These are phyloP conservation scores for Somion occarium DNA, from an alignment of 1,284 basidiomycete species.

Conservation along the genomic window DNA sequence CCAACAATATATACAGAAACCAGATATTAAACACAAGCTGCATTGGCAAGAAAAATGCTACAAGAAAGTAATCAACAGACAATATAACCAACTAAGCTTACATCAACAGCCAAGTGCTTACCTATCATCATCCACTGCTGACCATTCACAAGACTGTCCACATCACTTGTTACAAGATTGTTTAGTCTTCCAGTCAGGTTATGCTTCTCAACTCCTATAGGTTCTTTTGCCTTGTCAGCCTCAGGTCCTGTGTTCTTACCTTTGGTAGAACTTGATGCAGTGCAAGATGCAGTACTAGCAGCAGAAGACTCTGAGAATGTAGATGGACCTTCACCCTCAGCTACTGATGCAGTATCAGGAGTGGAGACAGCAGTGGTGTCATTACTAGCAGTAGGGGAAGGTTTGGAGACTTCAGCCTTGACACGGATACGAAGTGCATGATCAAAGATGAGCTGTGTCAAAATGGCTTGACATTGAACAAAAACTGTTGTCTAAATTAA, in stretches of 20 bases:
- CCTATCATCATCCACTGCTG: slow-evolving; percentile 25
- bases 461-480: slow-evolving; percentile 53
- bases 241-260: slow-evolving; percentile 9
- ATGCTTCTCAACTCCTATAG: slow-evolving; percentile 24
- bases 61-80: slow-evolving; percentile 4
- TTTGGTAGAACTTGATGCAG: slow-evolving; percentile 5
- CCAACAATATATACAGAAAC: slow-evolving; percentile 43
- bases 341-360: slow-evolving; percentile 19
- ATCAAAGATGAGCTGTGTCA: slow-evolving; percentile 69
- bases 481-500: slow-evolving; percentile 35
- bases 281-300: not conserved
- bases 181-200: slow-evolving; percentile 46
- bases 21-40: slow-evolving; percentile 33
- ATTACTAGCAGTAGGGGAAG: slow-evolving; percentile 11
- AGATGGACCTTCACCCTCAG: slow-evolving; percentile 13
- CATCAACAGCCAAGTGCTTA: too few relatives aligned
- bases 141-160: slow-evolving; percentile 25
- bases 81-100: too few relatives aligned
- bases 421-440: slow-evolving; percentile 66
- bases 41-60: slow-evolving; percentile 29
- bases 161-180: slow-evolving; percentile 33
- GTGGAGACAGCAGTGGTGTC: slow-evolving; percentile 7
- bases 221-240: not conserved
- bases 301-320: not conserved
- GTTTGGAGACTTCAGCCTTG: slow-evolving; percentile 40